phyloP scores from a whole-genome alignment of 129 eudicot genomes.

The Dittrichia graveolens region DNA sequence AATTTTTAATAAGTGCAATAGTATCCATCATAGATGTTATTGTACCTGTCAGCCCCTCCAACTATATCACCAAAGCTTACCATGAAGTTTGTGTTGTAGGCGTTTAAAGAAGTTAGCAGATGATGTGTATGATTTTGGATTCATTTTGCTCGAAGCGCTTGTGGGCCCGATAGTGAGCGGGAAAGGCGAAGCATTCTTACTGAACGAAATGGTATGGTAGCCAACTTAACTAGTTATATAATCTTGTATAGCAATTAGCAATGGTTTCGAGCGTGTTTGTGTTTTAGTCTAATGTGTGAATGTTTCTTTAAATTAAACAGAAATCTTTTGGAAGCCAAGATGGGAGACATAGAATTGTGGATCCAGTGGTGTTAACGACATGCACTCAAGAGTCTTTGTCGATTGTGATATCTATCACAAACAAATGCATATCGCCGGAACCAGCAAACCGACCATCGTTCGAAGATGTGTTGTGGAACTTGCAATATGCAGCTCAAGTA shows the following conservation, averaged over 20 bases:
- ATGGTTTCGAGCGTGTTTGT: not conserved
- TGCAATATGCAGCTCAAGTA: slow-evolving; percentile 96
- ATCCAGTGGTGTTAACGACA: slow-evolving; percentile 80
- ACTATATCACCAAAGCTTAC: no score
- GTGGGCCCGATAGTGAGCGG: slow-evolving; percentile 73
- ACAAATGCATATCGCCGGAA: slow-evolving; percentile 80
- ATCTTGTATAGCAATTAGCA: not conserved
- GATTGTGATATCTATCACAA: slow-evolving; percentile 80
- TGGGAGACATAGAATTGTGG: slow-evolving; percentile 75
- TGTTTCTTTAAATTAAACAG: slow-evolving; percentile 36
- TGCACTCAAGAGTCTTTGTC: slow-evolving; percentile 81
- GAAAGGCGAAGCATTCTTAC: slow-evolving; percentile 72
- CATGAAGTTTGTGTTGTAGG: slow-evolving; percentile 46
- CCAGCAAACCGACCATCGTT: slow-evolving; percentile 69
- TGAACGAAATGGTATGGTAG: slow-evolving; percentile 77
- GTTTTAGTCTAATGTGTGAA: slow-evolving; percentile 2
- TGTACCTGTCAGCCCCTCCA: no score
- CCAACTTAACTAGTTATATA: no score
- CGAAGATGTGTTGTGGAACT: slow-evolving; percentile 92
- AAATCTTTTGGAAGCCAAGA: slow-evolving; percentile 86
- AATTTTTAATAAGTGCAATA: no score
- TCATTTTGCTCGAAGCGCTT: slow-evolving; percentile 75
- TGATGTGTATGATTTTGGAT: slow-evolving; percentile 83
- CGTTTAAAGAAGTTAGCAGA: slow-evolving; percentile 58
- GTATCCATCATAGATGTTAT: no score